Evolutionary conservation across 2,329 filamentous ascomycete genomes (phyloP).

Genomic region (Fusarium pseudograminearum): DNA sequence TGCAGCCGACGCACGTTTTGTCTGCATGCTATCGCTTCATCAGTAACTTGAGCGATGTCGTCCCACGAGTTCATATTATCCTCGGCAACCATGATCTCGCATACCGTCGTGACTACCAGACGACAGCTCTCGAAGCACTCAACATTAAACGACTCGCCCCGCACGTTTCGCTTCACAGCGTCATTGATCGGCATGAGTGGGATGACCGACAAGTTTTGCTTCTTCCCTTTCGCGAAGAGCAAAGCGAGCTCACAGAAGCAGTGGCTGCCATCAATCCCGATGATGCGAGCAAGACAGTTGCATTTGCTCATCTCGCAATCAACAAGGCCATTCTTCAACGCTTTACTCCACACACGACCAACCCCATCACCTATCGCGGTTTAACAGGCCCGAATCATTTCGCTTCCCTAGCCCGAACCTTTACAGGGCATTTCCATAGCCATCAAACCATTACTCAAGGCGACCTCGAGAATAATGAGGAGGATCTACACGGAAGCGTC

Average conservation of each 20-base stretch:
- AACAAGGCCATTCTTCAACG: conserved; percentile 43
- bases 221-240: conserved; percentile 42
- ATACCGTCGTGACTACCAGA: conserved; percentile 44
- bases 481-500: conserved; percentile 24
- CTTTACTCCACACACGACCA: neutral
- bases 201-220: conserved; percentile 37
- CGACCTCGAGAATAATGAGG: neutral
- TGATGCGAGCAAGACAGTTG: conserved; percentile 36
- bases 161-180: conserved; percentile 32
- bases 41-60: conserved; percentile 22
- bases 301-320: conserved; percentile 43
- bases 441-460: conserved; percentile 34
- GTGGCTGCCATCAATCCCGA: conserved; percentile 19
- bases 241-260: conserved; percentile 29
- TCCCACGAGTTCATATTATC: conserved; percentile 37
- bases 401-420: conserved; percentile 38
- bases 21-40: conserved; percentile 41
- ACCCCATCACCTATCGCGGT: conserved; percentile 23
- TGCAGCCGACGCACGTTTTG: conserved; percentile 34
- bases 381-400: conserved; percentile 36
- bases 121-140: conserved; percentile 36
- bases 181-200: conserved; percentile 29
- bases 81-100: conserved; percentile 46
- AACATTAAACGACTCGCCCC: conserved; percentile 34
- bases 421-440: conserved; percentile 42